phyloP scores from a whole-genome alignment of 2,329 filamentous ascomycete genomes.

The Nemania bipapillata region DNA sequence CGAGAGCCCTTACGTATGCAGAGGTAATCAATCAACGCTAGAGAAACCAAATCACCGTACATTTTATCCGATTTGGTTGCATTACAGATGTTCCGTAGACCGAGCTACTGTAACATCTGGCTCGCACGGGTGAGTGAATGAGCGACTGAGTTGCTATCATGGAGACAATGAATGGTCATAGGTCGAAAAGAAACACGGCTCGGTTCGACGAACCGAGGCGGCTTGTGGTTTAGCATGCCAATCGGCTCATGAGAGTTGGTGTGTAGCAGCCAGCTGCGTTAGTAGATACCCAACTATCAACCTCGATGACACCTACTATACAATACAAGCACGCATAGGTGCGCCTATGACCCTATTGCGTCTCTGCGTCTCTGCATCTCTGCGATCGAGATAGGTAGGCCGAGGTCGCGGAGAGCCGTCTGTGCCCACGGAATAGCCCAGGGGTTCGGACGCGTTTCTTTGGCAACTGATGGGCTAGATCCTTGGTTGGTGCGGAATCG shows the following conservation, averaged over 20 bases:
- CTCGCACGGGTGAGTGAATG: no score
- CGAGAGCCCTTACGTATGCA: background rate
- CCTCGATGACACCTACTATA: background rate
- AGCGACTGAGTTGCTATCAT: constrained; percentile 1
- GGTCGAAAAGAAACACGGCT: constrained; percentile 5
- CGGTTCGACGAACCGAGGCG: constrained; percentile 19
- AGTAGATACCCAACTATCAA: background rate
- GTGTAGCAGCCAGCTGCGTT: no score
- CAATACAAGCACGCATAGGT: no score
- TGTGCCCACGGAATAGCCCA: constrained; percentile 16
- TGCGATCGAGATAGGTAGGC: background rate
- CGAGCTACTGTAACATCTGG: background rate
- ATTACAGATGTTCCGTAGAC: background rate
- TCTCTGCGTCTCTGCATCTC: no score
- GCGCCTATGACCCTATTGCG: background rate
- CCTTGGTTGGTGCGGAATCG: background rate
- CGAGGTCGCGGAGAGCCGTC: background rate
- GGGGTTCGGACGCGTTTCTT: background rate
- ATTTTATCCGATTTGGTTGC: constrained; percentile 15
- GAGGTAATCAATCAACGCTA: background rate
- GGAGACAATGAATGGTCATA: background rate
- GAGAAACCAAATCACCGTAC: background rate
- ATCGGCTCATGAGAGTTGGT: constrained; percentile 11
- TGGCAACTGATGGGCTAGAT: background rate
- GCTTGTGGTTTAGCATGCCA: constrained; percentile 7